phyloP scores from a whole-genome alignment of 169 alveolate species.

The Eimeria acervulina region DNA sequence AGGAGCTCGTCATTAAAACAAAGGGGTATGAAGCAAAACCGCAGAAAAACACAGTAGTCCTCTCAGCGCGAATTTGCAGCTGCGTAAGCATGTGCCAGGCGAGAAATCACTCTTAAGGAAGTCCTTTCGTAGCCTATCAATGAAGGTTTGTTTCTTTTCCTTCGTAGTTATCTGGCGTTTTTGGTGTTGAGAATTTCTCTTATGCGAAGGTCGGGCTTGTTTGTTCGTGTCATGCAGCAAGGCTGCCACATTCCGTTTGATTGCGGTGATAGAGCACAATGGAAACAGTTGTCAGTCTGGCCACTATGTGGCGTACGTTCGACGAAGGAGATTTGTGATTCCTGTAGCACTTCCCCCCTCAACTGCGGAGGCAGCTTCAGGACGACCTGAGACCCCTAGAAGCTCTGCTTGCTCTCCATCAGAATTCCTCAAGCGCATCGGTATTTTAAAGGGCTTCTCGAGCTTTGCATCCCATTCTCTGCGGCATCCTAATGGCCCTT shows the following conservation, averaged over 20 bases:
- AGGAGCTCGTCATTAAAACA: constrained; percentile 28
- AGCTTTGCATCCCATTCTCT: constrained; percentile 4
- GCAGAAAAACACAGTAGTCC: not conserved
- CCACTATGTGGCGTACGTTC: constrained; percentile 76
- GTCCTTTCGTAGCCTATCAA: not conserved
- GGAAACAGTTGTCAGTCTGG: constrained; percentile 73
- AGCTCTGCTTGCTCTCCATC: constrained; percentile 70
- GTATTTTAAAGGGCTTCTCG: constrained; percentile 39
- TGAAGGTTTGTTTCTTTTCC: not conserved
- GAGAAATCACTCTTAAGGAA: not conserved
- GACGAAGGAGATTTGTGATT: constrained; percentile 40
- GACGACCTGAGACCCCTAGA: constrained; percentile 47
- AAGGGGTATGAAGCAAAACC: constrained; percentile 3
- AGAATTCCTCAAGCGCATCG: constrained; percentile 63
- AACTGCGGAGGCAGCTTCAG: constrained; percentile 31
- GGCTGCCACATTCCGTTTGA: constrained; percentile 56
- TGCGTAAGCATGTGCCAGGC: not conserved
- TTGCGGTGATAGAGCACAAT: constrained; percentile 72
- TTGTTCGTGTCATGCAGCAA: constrained; percentile 30
- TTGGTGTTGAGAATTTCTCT: not conserved
- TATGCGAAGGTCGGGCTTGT: not conserved
- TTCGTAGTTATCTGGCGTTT: not conserved
- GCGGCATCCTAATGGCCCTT: constrained; percentile 34
- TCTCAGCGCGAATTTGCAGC: not conserved
- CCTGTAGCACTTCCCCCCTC: constrained; percentile 26